Conservation (phyloP, 495 filamentous ascomycete genomes). For the Hypoxylon perforatum region DNA sequence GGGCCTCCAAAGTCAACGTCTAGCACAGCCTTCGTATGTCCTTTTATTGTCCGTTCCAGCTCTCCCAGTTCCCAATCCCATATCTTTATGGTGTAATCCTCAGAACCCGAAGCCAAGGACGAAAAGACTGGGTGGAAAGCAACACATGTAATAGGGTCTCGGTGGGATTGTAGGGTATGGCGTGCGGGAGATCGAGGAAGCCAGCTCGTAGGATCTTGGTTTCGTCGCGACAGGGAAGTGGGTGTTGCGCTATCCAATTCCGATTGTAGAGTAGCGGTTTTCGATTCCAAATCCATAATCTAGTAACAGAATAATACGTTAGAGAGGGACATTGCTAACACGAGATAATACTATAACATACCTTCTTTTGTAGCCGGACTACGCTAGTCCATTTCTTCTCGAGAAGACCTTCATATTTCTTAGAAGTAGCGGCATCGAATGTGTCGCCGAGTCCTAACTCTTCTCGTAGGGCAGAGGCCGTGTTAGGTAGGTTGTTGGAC, state of each 20-base stretch:
- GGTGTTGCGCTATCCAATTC: slow-evolving; percentile 90
- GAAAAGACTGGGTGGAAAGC: slow-evolving; percentile 97
- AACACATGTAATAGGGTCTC: slow-evolving; percentile 82
- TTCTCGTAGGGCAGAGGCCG: slow-evolving; percentile 72
- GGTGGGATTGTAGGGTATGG: slow-evolving; percentile 87
- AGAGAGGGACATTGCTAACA: slow-evolving; percentile 2
- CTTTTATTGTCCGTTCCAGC: slow-evolving; percentile 89
- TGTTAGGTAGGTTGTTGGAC: slow-evolving; percentile 73
- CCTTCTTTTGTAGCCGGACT: slow-evolving; percentile 91
- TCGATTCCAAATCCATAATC: slow-evolving; percentile 94
- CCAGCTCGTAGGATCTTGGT: slow-evolving; percentile 88
- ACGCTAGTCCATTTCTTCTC: slow-evolving; percentile 98
- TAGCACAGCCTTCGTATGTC: slow-evolving; percentile 88
- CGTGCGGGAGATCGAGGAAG: slow-evolving; percentile 82
- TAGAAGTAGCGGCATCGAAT: slow-evolving; percentile 79
- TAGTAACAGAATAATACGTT: slow-evolving; percentile 50
- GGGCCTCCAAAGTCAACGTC: slow-evolving; percentile 95
- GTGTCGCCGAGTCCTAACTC: slow-evolving; percentile 72
- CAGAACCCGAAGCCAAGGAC: slow-evolving; percentile 89
- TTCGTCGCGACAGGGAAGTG: slow-evolving; percentile 78
- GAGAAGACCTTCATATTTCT: slow-evolving; percentile 89
- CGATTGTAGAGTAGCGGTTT: slow-evolving; percentile 73
- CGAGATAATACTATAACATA: slow-evolving; percentile 40
- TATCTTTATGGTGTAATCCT: slow-evolving; percentile 89
- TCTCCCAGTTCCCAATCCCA: slow-evolving; percentile 99